Conservation (phyloP, 192 early-diverging fungal species). For the Backusella mclennaniae region DNA sequence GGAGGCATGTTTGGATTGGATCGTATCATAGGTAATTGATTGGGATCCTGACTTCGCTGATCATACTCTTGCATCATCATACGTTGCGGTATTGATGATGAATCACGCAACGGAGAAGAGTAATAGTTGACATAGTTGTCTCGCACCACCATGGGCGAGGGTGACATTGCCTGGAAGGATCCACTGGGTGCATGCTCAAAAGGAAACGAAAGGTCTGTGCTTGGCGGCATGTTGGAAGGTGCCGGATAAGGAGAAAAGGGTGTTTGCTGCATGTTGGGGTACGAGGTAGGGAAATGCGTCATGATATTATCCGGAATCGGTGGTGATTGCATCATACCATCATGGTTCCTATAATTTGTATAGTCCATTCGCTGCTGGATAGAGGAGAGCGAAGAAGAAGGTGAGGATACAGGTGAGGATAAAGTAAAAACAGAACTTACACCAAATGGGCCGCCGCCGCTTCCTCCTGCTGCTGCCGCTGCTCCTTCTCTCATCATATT, state of each 20-base stretch:
- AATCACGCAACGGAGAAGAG: not conserved
- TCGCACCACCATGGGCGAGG: not conserved
- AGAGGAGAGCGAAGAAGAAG: not conserved
- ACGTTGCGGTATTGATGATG: not conserved
- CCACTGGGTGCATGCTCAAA: not conserved
- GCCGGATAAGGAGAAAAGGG: not conserved
- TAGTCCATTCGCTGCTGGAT: conserved; percentile 11
- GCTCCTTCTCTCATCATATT: conserved; percentile 6
- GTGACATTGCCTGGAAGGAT: not conserved
- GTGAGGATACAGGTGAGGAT: conserved; percentile 4
- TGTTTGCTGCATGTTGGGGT: not conserved
- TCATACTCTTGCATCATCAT: conserved; percentile 2
- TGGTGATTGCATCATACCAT: conserved; percentile 1
- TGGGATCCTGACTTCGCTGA: conserved; percentile 3
- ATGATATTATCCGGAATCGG: conserved; percentile 6
- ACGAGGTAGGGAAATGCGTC: not conserved
- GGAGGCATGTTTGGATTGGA: not conserved
- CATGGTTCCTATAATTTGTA: not conserved
- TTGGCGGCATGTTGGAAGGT: not conserved
- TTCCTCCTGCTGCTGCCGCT: not conserved
- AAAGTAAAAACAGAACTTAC: not conserved
- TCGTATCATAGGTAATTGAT: conserved; percentile 5
- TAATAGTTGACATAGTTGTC: not conserved
- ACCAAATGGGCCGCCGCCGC: not conserved
- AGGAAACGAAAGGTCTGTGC: not conserved